Conservation (phyloP, 768 basidiomycete species). For the Tricholoma matsutake region DNA sequence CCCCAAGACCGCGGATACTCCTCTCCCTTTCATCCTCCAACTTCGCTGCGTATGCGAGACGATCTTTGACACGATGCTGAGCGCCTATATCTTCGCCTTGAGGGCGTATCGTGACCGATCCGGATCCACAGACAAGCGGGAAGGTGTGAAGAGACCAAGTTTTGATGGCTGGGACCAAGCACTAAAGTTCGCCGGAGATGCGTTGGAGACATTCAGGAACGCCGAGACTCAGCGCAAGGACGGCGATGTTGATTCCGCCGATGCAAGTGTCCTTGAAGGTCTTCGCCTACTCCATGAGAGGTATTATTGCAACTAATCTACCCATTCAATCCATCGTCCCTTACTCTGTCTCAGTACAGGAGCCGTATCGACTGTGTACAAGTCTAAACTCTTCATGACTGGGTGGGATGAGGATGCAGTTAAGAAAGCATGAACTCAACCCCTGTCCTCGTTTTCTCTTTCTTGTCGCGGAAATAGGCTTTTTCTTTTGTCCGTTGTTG, state of each 20-base stretch:
- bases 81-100: not conserved
- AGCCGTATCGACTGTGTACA: slow-evolving; percentile 9
- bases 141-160: not conserved
- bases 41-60: not conserved
- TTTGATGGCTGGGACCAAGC: not conserved
- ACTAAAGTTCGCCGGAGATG: not conserved
- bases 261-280: slow-evolving; percentile 7
- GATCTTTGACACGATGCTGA: not conserved
- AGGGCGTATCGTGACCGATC: not conserved
- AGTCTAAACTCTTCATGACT: slow-evolving; percentile 8
- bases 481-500: too few species aligned
- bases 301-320: slow-evolving; percentile 2
- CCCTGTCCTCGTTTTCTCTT: too few species aligned
- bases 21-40: too few species aligned
- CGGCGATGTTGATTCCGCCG: slow-evolving; percentile 8
- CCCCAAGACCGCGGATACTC: not conserved
- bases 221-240: slow-evolving; percentile 4
- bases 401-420: not conserved
- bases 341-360: slow-evolving; percentile 13
- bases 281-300: slow-evolving; percentile 12
- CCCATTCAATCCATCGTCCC: not conserved
- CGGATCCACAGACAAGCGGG: not conserved
- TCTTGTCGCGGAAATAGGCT: too few species aligned
- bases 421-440: slow-evolving; percentile 12
- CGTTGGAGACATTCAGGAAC: not conserved